A percentile compares a stretch with the other conserved stretches of the same genome.
Conservation (phyloP, 1,284 basidiomycete genomes). For the Rhodotorula sp. region DNA sequence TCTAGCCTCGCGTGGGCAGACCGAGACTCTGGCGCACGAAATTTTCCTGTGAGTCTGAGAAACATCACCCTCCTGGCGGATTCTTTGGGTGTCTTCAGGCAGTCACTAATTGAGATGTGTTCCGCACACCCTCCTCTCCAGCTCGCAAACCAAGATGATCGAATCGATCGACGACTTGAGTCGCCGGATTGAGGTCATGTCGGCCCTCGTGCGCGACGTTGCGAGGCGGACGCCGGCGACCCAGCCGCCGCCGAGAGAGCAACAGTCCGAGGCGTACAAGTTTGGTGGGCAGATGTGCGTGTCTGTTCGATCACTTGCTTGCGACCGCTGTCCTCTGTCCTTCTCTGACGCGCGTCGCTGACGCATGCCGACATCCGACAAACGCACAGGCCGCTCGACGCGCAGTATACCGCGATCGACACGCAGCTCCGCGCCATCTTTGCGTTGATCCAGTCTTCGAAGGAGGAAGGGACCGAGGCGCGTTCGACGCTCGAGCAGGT, state of each 20-base stretch:
- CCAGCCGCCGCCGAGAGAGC: background rate
- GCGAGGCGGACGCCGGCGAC: conserved; percentile 5
- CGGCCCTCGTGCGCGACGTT: conserved; percentile 10
- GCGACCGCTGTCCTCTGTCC: background rate
- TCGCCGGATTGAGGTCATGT: conserved; percentile 36
- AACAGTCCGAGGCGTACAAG: background rate
- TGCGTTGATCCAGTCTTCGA: background rate
- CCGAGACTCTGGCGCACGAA: conserved; percentile 34
- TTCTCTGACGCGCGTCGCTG: background rate
- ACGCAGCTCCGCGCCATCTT: conserved; percentile 17
- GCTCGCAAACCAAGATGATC: conserved; percentile 42
- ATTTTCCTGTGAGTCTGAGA: conserved; percentile 25
- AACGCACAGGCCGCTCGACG: conserved; percentile 1
- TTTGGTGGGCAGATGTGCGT: conserved; percentile 3
- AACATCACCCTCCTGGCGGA: background rate
- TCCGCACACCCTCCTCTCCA: background rate
- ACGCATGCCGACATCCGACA: no score
- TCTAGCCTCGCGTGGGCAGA: conserved; percentile 2
- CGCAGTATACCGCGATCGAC: conserved; percentile 19
- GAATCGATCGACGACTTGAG: conserved; percentile 45
- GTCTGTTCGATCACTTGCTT: background rate
- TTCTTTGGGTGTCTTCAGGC: no score
- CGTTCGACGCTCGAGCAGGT: conserved; percentile 22
- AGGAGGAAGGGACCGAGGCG: conserved; percentile 1
- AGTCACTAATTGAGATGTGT: background rate